phyloP scores from a whole-genome alignment of 2,329 filamentous ascomycete genomes.

The Monosporascus cannonballus region DNA sequence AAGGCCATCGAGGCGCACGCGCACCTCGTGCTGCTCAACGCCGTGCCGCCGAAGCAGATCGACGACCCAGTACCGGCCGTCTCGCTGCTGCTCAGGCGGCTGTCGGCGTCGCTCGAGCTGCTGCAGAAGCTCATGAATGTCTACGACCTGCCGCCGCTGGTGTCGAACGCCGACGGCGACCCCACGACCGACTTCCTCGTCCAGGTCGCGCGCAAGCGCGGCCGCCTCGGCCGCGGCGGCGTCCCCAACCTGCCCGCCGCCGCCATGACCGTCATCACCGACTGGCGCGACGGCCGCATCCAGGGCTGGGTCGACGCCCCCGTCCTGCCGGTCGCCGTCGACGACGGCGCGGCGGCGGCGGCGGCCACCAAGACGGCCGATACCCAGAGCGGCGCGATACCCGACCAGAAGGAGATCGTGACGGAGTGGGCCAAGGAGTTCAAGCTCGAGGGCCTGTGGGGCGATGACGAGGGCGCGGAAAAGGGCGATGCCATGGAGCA shows the following conservation, averaged over 20 bases:
- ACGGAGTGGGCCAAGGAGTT: constrained; percentile 93
- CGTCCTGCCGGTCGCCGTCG: constrained; percentile 48
- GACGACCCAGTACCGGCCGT: constrained; percentile 88
- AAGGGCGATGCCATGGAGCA: constrained; percentile 47
- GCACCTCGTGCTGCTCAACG: constrained; percentile 81
- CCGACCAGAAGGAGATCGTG: constrained; percentile 60
- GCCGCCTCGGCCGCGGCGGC: constrained; percentile 80
- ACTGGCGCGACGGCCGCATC: constrained; percentile 93
- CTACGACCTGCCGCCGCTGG: constrained; percentile 78
- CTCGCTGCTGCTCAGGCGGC: constrained; percentile 71
- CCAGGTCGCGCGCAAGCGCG: constrained; percentile 90
- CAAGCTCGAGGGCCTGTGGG: constrained; percentile 89
- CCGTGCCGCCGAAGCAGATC: constrained; percentile 89
- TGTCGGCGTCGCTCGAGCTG: constrained; percentile 67
- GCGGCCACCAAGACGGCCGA: constrained; percentile 19
- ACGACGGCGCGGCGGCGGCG: constrained; percentile 14
- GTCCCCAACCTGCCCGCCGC: constrained; percentile 83
- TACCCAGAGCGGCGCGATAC: constrained; percentile 27
- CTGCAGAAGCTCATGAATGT: constrained; percentile 73
- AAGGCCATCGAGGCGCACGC: constrained; percentile 69
- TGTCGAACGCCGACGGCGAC: constrained; percentile 65
- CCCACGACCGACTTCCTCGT: constrained; percentile 85
- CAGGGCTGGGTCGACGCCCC: constrained; percentile 87
- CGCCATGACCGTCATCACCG: constrained; percentile 89
- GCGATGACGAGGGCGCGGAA: constrained; percentile 44